Base-by-base conservation (phyloP, 2,329 filamentous ascomycete species). In the Escovopsis weberi region DNA sequence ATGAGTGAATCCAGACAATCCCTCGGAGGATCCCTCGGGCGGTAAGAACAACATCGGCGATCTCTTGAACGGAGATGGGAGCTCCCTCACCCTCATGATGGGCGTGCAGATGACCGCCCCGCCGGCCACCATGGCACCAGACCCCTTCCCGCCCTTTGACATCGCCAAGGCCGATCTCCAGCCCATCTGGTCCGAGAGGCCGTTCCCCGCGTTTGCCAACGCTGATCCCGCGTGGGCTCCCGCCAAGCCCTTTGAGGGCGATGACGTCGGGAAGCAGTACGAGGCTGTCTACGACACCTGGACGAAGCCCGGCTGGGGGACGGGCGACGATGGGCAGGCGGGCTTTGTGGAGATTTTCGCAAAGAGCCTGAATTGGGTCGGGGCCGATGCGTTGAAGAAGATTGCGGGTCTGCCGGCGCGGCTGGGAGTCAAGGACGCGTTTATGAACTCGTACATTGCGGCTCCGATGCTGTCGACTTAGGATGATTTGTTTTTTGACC, bases 31-130 rank as follows among this genome's bases (percentile, higher is more conserved):
- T 26, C 44, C 44, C 15, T 9, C 9, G 7, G 19, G 26, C 30
- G 33, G 44, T 33, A 23, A 26, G 28, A 45, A 45, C 23, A 45
- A 45, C 30, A 38, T 45, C 26, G n/a, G 26, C 7, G 37, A 45
- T 4, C 41, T 45, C 6, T 41, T 45, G 37, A 41, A 43, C 9
- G 32, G 26, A 38, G 34, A 43, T 18, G 12, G 19, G 1, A 36
- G 34, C 28, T 15, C 11, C 28, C 11, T 43, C 5, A 12, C 37
- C 4, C 38, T 45, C 8, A 41, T 45, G 44, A 43, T 34, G 33
- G 44, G 44, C 12, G 38, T 45, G 7, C 26, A 34, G 12, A 38
- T 45, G 28, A 43, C 33, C 1, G 41, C 40, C 12, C 44, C 44
- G 9, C 32, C 23, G 12, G 34, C 42, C 7, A 12, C 15, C 15